Evolutionary conservation across 495 filamentous ascomycete genomes (phyloP), one percentile per base, ranked within the genome.

Genomic region (Amphirosellinia nigrospora): DNA sequence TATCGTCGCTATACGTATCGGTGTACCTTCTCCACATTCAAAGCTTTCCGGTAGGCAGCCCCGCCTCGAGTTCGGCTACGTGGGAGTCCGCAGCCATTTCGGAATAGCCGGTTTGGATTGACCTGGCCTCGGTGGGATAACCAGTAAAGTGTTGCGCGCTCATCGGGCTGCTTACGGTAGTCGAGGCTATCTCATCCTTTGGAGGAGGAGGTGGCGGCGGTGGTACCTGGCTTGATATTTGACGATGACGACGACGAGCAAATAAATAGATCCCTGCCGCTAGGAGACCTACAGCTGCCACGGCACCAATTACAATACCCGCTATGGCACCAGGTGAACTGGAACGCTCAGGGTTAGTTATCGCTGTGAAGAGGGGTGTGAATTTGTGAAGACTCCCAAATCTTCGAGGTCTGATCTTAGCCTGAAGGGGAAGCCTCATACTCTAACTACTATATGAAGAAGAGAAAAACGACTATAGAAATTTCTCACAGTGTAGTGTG

Each of bases 221-320:
- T 50, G 53, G 3, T 32, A 16, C 4, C 23, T 46, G 39, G 19
- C 9, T 19, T 39, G 28, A 23, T 19, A 0, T 16, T 28, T 36
- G 36, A 15, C 55, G 66, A 52, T 55, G 66, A 53, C 52, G 71
- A 34, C 38, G 52, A 32, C 45, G 63, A 39, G 63, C 63, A 30
- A 41, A 61, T 58, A 60, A 55, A 26, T 66, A 56, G 10, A 64
- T 39, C 10, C 64, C 46, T 15, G 45, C 7, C n/a, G 41, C 50
- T 3, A 73, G 1, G 32, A 75, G 21, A 4, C 36, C 39, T 15
- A 60, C 55, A 19, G 41, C 55, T 4, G 52, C 46, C 7, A 75
- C 59, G 11, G 39, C 48, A 9, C 71, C 73, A 34, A 73, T n/a
- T 4, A 75, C 71, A n/a, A 70, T 59, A 39, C 73, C 73, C 0